phyloP scores from a whole-genome alignment of 345 rosid species.

The Eucalyptus polyanthemos region DNA sequence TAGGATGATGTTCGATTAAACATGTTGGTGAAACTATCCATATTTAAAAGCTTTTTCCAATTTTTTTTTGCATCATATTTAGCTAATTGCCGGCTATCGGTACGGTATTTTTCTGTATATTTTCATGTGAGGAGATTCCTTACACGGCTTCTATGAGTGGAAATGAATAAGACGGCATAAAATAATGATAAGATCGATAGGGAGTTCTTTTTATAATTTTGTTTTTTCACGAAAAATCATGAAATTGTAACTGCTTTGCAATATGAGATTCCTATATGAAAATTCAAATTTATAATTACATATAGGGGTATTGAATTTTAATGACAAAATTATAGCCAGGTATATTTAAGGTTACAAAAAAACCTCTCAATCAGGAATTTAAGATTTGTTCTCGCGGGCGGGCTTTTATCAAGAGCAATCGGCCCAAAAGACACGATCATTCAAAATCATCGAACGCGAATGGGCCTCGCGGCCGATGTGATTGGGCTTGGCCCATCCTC shows the following conservation, averaged over 20 bases:
- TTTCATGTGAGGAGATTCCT: neutral
- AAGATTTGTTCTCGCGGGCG: neutral
- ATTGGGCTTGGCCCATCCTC: neutral
- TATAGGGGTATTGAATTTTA: neutral
- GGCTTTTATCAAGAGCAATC: neutral
- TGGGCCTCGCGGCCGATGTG: neutral
- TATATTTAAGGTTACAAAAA: neutral
- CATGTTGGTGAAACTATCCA: neutral
- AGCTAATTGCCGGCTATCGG: neutral
- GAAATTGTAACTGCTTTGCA: neutral
- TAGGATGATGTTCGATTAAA: neutral
- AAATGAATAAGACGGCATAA: too few relatives aligned
- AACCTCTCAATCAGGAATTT: neutral
- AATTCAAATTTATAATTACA: neutral
- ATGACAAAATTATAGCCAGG: neutral
- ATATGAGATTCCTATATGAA: neutral
- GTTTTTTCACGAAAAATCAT: neutral
- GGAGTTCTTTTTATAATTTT: neutral
- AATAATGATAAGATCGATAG: neutral
- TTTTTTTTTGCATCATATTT: neutral
- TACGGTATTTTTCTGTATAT: neutral
- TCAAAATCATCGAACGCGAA: neutral
- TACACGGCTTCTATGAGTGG: neutral
- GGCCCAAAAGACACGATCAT: neutral
- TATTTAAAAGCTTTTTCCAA: neutral